Evolutionary conservation across 495 filamentous ascomycete genomes (phyloP), one percentile per base, ranked within the genome.

Genomic region (Opeltia flavorubescens): DNA sequence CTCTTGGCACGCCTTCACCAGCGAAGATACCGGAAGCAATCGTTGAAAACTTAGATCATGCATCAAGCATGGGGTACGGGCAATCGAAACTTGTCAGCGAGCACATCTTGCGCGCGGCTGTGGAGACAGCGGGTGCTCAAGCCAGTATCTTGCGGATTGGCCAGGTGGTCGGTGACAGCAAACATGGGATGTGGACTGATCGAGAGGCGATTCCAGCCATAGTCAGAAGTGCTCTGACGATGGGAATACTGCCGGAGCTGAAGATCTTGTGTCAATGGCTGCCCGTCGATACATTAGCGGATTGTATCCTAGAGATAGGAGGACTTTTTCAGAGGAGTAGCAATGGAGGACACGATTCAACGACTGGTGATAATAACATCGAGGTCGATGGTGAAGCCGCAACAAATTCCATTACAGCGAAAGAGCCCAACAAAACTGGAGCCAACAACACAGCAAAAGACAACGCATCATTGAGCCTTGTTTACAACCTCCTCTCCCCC

Each of bases 11-110:
- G 3, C 46, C 56, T 2, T 47, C 53, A 0, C 40, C 58, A 0
- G 57, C 52, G 23, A 46, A 47, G 4, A 64, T 78, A 23, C 56
- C 62, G 11, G 75, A 78, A 49, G 50, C 48, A 1, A 64, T 66
- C 0, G 55, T 73, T 5, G 23, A 49, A 12, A 58, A 66, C 5
- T 62, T 76, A 1, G 30, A 41, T 0, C 49, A 59, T 26, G 72
- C 72, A 0, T 61, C 65, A 6, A 56, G 57, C 5, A 74, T 68
- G 56, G 77, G 77, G 4, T 81, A 81, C 51, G 75, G 70, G 2
- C 71, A 65, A 21, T 74, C 71, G 2, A 81, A 81, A 56, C 55
- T 77, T 4, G 58, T 78, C 41, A 62, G 70, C 26, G 77, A 81
- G 54, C 66, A 64, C 15, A 64, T 78, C 24, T 58, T 72, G 15